A percentile compares a stretch with the other conserved stretches of the same genome.
phyloP scores from a whole-genome alignment of 2,329 filamentous ascomycete species.

The Arachnomyces sp. region DNA sequence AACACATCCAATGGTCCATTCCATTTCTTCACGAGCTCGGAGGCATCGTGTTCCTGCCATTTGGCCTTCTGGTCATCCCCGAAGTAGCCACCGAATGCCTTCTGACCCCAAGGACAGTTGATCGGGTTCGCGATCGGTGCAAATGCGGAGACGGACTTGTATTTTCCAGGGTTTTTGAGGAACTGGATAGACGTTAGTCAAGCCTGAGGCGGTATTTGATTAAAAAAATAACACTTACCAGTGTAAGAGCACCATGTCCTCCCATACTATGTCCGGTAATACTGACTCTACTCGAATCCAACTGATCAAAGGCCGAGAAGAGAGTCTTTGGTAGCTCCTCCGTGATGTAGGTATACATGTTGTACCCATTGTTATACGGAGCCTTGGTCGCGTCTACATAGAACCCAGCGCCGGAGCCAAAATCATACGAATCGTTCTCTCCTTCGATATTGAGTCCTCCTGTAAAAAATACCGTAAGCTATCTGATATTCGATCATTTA shows the following conservation, averaged over 20 bases:
- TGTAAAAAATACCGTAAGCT: constrained; percentile 21
- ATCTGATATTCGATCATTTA: background rate
- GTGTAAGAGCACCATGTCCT: constrained; percentile 85
- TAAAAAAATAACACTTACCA: constrained; percentile 40
- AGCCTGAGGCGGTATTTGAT: background rate
- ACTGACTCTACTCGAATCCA: constrained; percentile 65
- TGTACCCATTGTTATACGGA: constrained; percentile 72
- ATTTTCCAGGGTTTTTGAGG: constrained; percentile 83
- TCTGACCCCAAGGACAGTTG: constrained; percentile 86
- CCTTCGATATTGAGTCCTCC: constrained; percentile 70
- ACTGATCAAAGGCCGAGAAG: constrained; percentile 61
- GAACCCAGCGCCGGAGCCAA: constrained; percentile 86
- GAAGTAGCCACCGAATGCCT: constrained; percentile 88
- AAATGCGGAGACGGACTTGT: constrained; percentile 82
- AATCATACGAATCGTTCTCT: constrained; percentile 85
- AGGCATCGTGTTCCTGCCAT: constrained; percentile 89
- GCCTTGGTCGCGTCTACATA: constrained; percentile 78
- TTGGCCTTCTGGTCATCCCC: constrained; percentile 61
- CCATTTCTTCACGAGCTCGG: constrained; percentile 75
- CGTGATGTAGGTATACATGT: constrained; percentile 93
- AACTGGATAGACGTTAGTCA: constrained; percentile 43
- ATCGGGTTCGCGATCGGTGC: constrained; percentile 83
- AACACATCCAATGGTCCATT: constrained; percentile 66
- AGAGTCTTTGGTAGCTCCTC: constrained; percentile 73
- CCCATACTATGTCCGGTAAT: constrained; percentile 97